Evolutionary conservation across 1,284 basidiomycete genomes (phyloP).

Genomic region (Papiliotrema nemorosa): DNA sequence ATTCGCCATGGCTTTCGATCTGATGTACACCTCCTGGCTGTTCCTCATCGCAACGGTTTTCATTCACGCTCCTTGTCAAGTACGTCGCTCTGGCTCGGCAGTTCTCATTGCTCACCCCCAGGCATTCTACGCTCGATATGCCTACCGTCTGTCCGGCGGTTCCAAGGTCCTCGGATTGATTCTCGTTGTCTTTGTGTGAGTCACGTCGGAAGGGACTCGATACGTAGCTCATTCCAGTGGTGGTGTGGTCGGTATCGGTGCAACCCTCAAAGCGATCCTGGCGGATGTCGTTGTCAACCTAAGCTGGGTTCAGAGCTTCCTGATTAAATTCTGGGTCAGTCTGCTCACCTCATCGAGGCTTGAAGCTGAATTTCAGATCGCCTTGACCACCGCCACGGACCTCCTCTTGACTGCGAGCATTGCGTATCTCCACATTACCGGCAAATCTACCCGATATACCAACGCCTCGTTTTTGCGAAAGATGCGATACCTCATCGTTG

Average conservation of each 20-base stretch:
- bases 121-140: neutral
- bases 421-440: neutral
- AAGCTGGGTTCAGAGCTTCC: neutral
- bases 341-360: neutral
- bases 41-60: conserved; percentile 5
- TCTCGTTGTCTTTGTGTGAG: conserved; percentile 2
- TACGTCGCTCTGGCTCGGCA: neutral
- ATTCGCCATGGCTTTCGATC: conserved; percentile 3
- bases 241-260: conserved; percentile 1
- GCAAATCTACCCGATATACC: neutral
- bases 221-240: neutral
- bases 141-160: conserved; percentile 1
- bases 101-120: neutral
- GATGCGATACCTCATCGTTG: conserved; percentile 1
- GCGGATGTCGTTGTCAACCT: neutral
- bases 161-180: neutral
- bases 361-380: neutral
- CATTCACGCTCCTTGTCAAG: conserved; percentile 8
- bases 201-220: neutral
- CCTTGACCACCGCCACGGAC: neutral
- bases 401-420: neutral
- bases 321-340: conserved; percentile 3
- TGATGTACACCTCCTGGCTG: conserved; percentile 5
- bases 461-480: neutral
- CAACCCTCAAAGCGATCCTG: neutral